These are phyloP conservation scores for Mycena rosella DNA, from an alignment of 768 basidiomycete genomes.

Conservation along the genomic window DNA sequence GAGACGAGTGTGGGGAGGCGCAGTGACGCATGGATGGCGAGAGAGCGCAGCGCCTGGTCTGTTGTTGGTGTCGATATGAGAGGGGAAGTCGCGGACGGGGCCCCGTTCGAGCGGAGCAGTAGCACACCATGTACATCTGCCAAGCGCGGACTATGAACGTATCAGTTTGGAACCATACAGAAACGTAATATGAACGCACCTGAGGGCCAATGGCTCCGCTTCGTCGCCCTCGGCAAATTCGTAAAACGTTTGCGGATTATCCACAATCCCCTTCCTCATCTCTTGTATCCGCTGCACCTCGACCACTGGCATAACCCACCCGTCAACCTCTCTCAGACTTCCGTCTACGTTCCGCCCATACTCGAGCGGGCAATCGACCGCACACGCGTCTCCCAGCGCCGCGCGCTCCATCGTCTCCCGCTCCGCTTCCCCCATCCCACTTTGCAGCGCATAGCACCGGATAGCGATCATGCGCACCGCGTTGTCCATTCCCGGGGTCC, in stretches of 20 bases:
- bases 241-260: conserved; percentile 61
- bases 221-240: conserved; percentile 53
- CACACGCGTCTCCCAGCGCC: conserved; percentile 69
- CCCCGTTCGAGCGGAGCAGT: neutral
- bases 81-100: conserved; percentile 39
- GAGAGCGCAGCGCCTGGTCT: conserved; percentile 65
- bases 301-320: conserved; percentile 83
- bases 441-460: conserved; percentile 85
- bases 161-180: conserved; percentile 31
- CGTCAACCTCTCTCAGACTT: conserved; percentile 65
- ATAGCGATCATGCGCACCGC: conserved; percentile 77
- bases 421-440: conserved; percentile 79
- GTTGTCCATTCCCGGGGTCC: conserved; percentile 61
- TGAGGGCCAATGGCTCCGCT: conserved; percentile 64
- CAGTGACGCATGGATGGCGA: conserved; percentile 75
- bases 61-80: conserved; percentile 78
- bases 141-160: conserved; percentile 61
- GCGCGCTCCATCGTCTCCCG: conserved; percentile 73
- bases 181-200: conserved; percentile 55
- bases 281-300: conserved; percentile 74
- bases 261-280: conserved; percentile 60
- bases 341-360: conserved; percentile 67
- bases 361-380: conserved; percentile 72
- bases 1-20: conserved; percentile 84
- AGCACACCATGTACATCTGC: conserved; percentile 76